A percentile compares a stretch with the other conserved stretches of the same genome.
Evolutionary conservation across 139 green algal genomes (phyloP).

Genomic region (Tetraselmis chui): DNA sequence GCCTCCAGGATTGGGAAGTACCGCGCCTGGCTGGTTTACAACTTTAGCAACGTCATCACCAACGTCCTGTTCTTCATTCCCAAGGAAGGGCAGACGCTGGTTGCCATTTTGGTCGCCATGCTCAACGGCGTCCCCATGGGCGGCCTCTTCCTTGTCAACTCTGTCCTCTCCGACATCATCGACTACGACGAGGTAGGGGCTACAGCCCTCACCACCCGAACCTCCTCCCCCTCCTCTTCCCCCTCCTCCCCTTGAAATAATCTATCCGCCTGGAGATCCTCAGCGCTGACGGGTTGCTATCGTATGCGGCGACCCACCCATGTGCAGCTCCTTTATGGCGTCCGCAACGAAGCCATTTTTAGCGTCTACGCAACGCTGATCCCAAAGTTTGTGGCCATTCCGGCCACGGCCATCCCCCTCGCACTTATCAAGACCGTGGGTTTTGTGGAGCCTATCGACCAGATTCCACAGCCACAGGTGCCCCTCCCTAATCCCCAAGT

Average conservation of each 20-base stretch:
- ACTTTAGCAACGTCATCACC: conserved; percentile 2
- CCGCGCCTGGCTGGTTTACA: conserved; percentile 21
- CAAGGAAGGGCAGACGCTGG: conserved; percentile 7
- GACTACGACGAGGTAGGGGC: conserved; percentile 27
- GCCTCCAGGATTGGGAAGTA: conserved; percentile 20
- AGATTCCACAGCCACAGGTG: conserved; percentile 14
- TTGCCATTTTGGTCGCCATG: conserved; percentile 8
- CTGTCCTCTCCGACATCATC: conserved; percentile 22
- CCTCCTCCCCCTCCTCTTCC: too few species aligned
- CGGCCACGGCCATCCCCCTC: conserved; percentile 24
- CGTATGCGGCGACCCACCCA: background rate
- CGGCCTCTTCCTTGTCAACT: conserved; percentile 16
- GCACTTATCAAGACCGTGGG: conserved; percentile 27
- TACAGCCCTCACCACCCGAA: too few species aligned
- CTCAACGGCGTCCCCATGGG: conserved; percentile 27
- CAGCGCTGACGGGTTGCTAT: too few species aligned
- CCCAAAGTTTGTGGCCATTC: conserved; percentile 36
- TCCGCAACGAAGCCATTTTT: conserved; percentile 20
- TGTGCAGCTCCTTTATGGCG: conserved; percentile 16
- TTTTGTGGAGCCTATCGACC: conserved; percentile 20
- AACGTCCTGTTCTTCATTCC: conserved; percentile 14
- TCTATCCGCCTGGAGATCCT: too few species aligned
- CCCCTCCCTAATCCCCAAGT: background rate
- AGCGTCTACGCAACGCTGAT: conserved; percentile 31
- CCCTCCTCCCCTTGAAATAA: background rate